Evolutionary conservation across 2,329 filamentous ascomycete genomes (phyloP).

Genomic region (Aureobasidium subglaciale): DNA sequence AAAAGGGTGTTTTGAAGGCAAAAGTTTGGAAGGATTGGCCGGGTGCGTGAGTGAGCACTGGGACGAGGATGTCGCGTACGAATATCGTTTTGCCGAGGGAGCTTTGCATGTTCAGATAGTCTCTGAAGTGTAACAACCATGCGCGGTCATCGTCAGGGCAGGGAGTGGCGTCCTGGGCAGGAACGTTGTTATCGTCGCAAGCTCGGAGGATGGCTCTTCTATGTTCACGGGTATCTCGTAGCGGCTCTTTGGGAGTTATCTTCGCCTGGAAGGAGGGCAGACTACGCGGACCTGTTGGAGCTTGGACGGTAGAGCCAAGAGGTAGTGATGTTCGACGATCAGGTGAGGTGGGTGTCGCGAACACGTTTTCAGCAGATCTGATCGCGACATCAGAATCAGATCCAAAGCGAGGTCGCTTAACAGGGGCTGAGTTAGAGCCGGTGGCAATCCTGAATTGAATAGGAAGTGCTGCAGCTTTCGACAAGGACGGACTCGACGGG

Average conservation of each 20-base stretch:
- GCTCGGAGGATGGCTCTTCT: not conserved
- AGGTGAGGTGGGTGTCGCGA: not conserved
- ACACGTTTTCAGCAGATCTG: not conserved
- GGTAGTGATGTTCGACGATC: not conserved
- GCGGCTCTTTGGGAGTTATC: not conserved
- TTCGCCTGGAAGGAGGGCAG: conserved; percentile 1
- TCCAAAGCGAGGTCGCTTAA: not conserved
- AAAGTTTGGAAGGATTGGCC: not conserved
- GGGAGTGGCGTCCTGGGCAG: not conserved
- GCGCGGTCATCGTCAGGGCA: not conserved
- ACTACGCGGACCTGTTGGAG: conserved; percentile 1
- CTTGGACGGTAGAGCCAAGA: not conserved
- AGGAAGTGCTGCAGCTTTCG: not conserved
- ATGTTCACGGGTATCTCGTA: no score
- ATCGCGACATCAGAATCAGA: not conserved
- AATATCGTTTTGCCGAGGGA: not conserved
- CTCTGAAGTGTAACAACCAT: not conserved
- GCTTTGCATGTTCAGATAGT: not conserved
- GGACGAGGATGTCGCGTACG: not conserved
- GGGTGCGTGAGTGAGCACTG: not conserved
- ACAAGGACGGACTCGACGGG: not conserved
- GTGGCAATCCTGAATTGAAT: not conserved
- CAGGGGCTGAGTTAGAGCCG: not conserved
- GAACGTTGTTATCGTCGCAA: not conserved
- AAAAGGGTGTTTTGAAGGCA: not conserved